Evolutionary conservation across 345 rosid genomes (phyloP).

Genomic region (Salix dunnii): DNA sequence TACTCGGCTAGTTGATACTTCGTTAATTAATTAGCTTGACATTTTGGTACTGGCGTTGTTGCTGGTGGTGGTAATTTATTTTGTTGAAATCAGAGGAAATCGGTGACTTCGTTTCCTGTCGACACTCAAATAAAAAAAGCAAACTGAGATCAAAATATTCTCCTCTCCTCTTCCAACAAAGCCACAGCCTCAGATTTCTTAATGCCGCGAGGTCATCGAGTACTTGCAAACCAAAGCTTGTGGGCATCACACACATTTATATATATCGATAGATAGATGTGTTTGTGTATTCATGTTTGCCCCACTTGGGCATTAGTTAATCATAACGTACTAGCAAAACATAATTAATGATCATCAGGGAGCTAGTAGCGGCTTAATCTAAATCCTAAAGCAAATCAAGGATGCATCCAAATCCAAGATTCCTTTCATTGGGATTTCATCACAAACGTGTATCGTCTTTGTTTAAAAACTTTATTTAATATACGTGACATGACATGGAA

Average conservation of each 20-base stretch:
- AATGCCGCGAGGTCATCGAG: neutral
- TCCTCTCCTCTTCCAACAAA: neutral
- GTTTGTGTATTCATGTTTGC: neutral
- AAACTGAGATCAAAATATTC: neutral
- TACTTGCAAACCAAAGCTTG: neutral
- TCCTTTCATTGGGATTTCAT: slow-evolving; percentile 14
- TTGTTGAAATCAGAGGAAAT: neutral
- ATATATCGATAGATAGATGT: too few species aligned
- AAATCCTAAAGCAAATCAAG: neutral
- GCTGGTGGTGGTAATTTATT: neutral
- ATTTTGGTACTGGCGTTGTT: too few species aligned
- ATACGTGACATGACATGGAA: neutral
- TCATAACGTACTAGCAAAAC: neutral
- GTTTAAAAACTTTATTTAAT: neutral
- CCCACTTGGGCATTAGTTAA: neutral
- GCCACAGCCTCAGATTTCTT: neutral
- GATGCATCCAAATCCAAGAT: slow-evolving; percentile 28
- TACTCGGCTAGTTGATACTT: too few species aligned
- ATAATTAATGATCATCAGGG: neutral
- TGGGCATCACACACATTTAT: neutral
- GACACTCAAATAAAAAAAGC: neutral
- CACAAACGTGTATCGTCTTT: slow-evolving; percentile 12
- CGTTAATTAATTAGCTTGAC: too few species aligned
- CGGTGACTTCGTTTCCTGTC: neutral
- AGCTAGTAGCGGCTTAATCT: neutral